phyloP scores from a whole-genome alignment of 257 asterid genomes.

The Hygrophila difformis region DNA sequence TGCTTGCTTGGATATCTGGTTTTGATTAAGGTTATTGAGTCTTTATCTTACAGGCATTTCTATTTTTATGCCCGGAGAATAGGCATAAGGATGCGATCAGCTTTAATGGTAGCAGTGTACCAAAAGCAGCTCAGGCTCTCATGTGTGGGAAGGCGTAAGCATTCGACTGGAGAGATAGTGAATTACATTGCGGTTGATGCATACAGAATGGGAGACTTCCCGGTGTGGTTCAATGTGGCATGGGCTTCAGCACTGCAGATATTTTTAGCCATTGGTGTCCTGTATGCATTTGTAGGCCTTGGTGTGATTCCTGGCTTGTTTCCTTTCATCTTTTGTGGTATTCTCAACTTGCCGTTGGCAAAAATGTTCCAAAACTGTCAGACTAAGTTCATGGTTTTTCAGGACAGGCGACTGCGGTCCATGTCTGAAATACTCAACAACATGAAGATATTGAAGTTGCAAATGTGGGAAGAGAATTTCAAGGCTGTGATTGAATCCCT shows the following conservation, averaged over 20 bases:
- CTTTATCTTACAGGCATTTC: constrained; percentile 50
- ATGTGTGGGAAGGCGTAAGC: constrained; percentile 37
- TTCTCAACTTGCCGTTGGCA: constrained; percentile 60
- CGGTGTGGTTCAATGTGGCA: constrained; percentile 48
- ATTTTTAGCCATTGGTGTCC: constrained; percentile 30
- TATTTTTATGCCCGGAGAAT: constrained; percentile 44
- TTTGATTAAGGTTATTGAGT: constrained; percentile 41
- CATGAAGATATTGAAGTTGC: constrained; percentile 72
- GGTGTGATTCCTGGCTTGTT: constrained; percentile 67
- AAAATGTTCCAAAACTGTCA: constrained; percentile 57
- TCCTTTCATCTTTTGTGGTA: constrained; percentile 44
- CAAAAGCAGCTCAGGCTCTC: constrained; percentile 63
- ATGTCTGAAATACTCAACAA: constrained; percentile 65
- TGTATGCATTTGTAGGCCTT: constrained; percentile 44
- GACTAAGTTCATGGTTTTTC: constrained; percentile 49
- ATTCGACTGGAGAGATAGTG: constrained; percentile 65
- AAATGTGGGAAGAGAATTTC: constrained; percentile 74
- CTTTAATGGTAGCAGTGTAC: constrained; percentile 60
- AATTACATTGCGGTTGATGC: constrained; percentile 75
- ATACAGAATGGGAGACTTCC: constrained; percentile 72
- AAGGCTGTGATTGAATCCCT: constrained; percentile 36
- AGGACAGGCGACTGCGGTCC: constrained; percentile 60
- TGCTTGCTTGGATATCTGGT: too few relatives aligned
- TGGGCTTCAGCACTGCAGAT: constrained; percentile 48
- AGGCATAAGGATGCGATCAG: constrained; percentile 69